Evolutionary conservation across 2,329 filamentous ascomycete genomes (phyloP).

Genomic region (Aspergillus versicolor): DNA sequence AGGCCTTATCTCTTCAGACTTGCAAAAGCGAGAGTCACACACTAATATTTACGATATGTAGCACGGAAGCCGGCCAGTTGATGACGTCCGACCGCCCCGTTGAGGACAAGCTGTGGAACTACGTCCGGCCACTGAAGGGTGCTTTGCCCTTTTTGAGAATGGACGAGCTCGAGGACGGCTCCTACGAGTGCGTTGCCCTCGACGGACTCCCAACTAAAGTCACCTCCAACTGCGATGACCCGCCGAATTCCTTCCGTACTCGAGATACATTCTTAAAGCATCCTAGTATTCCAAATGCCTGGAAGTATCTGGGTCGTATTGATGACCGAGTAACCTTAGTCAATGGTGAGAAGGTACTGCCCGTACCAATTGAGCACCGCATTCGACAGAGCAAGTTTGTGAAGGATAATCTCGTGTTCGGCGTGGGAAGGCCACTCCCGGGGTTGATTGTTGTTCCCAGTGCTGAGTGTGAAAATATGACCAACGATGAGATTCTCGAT

Average conservation of each 20-base stretch:
- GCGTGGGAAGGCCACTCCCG: conserved; percentile 51
- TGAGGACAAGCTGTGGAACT: conserved; percentile 61
- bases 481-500: conserved; percentile 49
- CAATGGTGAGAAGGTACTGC: conserved; percentile 51
- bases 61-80: conserved; percentile 59
- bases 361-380: conserved; percentile 51
- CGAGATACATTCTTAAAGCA: conserved; percentile 51
- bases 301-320: conserved; percentile 45
- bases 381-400: conserved; percentile 54
- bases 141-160: conserved; percentile 45
- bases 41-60: background rate
- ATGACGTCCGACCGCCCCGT: conserved; percentile 58
- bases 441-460: conserved; percentile 58
- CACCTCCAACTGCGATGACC: conserved; percentile 47
- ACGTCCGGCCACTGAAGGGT: conserved; percentile 47
- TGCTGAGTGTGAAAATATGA: conserved; percentile 41
- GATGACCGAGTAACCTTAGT: conserved; percentile 48
- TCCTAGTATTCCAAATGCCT: conserved; percentile 41
- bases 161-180: conserved; percentile 35
- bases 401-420: conserved; percentile 58
- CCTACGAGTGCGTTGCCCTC: conserved; percentile 40
- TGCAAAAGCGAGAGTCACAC: too few species aligned
- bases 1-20: background rate
- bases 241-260: conserved; percentile 60
- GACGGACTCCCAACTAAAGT: conserved; percentile 39